Percentiles rank a stretch among this genome's conserved stretches.
Conservation (phyloP, 345 rosid species). For the Brassica juncea region DNA sequence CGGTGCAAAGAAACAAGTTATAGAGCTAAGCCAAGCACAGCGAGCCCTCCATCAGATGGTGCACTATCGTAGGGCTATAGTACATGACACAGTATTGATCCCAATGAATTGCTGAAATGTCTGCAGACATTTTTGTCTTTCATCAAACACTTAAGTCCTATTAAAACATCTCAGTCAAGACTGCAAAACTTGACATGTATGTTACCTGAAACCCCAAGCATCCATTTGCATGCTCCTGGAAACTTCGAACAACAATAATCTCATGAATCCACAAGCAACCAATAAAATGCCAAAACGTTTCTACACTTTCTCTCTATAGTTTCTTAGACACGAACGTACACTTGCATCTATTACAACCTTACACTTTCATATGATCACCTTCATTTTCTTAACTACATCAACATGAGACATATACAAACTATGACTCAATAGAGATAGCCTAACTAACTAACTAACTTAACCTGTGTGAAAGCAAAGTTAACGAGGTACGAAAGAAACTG, state of each 20-base stretch:
- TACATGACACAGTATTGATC: constrained; percentile 98
- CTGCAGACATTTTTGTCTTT: constrained; percentile 33
- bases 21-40: constrained; percentile 70
- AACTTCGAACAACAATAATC: constrained; percentile 52
- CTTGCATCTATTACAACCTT: too few species aligned
- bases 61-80: constrained; percentile 95
- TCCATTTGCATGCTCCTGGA: constrained; percentile 99
- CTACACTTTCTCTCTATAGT: not conserved
- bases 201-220: constrained; percentile 85
- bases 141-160: too few species aligned
- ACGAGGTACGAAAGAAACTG: constrained; percentile 91
- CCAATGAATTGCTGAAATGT: constrained; percentile 97
- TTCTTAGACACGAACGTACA: not conserved
- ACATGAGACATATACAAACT: not conserved
- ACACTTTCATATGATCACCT: too few species aligned
- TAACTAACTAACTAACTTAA: constrained; percentile 46
- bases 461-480: constrained; percentile 95
- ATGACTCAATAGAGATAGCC: constrained; percentile 1
- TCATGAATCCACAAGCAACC: constrained; percentile 13
- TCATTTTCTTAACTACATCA: not conserved
- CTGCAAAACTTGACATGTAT: too few species aligned
- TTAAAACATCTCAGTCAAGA: too few species aligned
- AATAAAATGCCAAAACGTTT: not conserved
- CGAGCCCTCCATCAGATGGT: constrained; percentile 52
- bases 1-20: constrained; percentile 83